A percentile compares a stretch with the other conserved stretches of the same genome.
phyloP scores from a whole-genome alignment of 257 asterid genomes.

The Lithospermum erythrorhizon region DNA sequence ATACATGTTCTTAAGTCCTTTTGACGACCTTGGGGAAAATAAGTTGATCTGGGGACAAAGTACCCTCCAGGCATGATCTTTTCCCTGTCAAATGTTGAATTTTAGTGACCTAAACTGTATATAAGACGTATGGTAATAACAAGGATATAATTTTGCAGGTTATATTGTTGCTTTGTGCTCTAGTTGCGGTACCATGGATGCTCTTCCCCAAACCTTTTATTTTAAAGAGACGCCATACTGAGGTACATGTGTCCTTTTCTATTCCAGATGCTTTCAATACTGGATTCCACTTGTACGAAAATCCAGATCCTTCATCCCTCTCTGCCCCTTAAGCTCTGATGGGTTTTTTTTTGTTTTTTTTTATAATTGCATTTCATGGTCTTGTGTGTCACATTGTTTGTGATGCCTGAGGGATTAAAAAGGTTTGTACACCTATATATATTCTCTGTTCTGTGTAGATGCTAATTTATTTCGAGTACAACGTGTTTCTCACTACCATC shows the following conservation, averaged over 20 bases:
- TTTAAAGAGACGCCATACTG: constrained; percentile 62
- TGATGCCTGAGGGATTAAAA: background rate
- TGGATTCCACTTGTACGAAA: background rate
- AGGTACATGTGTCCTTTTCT: constrained; percentile 31
- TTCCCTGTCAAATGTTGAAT: constrained; percentile 1
- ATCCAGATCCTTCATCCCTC: background rate
- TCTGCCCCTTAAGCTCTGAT: background rate
- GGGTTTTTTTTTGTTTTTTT: too few relatives aligned
- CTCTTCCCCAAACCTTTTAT: constrained; percentile 95
- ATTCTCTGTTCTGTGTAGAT: background rate
- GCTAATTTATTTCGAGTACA: background rate
- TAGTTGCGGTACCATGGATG: constrained; percentile 97
- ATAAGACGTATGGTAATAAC: background rate
- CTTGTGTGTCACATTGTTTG: background rate
- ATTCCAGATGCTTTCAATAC: constrained; percentile 6
- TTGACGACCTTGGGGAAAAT: constrained; percentile 80
- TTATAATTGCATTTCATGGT: too few relatives aligned
- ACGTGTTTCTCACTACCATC: background rate
- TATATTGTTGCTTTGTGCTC: constrained; percentile 57
- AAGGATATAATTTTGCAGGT: constrained; percentile 37
- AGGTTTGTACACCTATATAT: too few relatives aligned
- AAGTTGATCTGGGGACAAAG: constrained; percentile 82
- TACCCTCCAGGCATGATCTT: constrained; percentile 55
- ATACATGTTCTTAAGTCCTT: constrained; percentile 94
- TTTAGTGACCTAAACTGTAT: constrained; percentile 5